phyloP scores from a whole-genome alignment of 2,329 filamentous ascomycete species.

The Trematosphaeria pertusa region DNA sequence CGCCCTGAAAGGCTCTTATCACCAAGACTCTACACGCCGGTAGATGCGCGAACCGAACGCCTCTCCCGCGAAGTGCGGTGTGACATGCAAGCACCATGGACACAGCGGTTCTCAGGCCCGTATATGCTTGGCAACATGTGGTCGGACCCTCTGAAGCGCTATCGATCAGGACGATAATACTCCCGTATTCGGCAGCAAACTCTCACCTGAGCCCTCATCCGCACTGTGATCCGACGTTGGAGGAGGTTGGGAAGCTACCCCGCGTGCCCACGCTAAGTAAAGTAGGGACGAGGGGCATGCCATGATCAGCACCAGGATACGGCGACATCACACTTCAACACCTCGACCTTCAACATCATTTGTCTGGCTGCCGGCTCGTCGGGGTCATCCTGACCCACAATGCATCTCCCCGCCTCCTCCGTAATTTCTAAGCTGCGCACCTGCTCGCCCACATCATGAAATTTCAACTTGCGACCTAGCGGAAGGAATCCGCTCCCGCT shows the following conservation, averaged over 20 bases:
- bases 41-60: conserved; percentile 4
- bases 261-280: conserved; percentile 3
- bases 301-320: conserved; percentile 14
- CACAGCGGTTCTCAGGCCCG: no score
- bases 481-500: no score
- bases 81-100: conserved; percentile 9
- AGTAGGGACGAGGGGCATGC: conserved; percentile 1
- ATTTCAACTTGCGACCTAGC: no score
- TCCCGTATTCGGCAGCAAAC: no score
- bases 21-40: neutral
- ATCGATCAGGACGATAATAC: no score
- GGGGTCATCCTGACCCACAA: neutral
- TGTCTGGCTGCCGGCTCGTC: conserved; percentile 2
- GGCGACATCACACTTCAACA: conserved; percentile 11
- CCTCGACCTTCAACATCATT: conserved; percentile 6
- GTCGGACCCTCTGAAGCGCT: no score
- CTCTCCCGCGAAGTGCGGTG: conserved; percentile 9
- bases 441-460: neutral
- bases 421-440: neutral
- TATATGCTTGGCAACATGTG: no score
- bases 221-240: no score
- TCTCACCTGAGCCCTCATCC: no score
- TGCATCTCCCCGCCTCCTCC: neutral
- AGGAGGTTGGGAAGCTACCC: no score
- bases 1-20: no score